These are phyloP conservation scores for Candida orba DNA, from an alignment of 805 yeast species.

Conservation along the genomic window DNA sequence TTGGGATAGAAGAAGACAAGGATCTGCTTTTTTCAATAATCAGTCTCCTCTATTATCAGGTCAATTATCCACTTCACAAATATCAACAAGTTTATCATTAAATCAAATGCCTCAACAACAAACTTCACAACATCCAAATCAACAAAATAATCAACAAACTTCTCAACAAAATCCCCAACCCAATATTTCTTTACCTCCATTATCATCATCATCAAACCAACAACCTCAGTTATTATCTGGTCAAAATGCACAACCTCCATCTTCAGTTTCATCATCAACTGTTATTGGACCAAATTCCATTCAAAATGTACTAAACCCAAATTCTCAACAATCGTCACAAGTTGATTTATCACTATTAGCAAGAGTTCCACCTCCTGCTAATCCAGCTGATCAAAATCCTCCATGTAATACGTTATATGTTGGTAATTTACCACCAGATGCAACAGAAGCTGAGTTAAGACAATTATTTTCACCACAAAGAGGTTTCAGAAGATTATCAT, in stretches of 20 bases:
- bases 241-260: slow-evolving; percentile 16
- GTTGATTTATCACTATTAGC: slow-evolving; percentile 68
- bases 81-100: slow-evolving; percentile 20
- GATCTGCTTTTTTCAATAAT: slow-evolving; percentile 43
- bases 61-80: slow-evolving; percentile 17
- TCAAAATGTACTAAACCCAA: slow-evolving; percentile 2
- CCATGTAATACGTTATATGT: slow-evolving; percentile 97
- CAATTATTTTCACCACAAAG: slow-evolving; percentile 80
- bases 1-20: slow-evolving; percentile 48
- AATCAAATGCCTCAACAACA: slow-evolving; percentile 2
- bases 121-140: slow-evolving; percentile 2
- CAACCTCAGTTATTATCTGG: slow-evolving; percentile 9
- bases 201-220: slow-evolving; percentile 6
- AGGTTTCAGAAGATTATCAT: slow-evolving; percentile 89
- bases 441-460: slow-evolving; percentile 87
- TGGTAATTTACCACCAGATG: slow-evolving; percentile 95
- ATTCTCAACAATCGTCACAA: slow-evolving; percentile 26
- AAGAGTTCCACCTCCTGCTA: slow-evolving; percentile 85
- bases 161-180: slow-evolving; percentile 1
- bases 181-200: slow-evolving; percentile 4
- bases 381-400: slow-evolving; percentile 98
- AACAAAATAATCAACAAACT: slow-evolving; percentile 1
- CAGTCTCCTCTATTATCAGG: slow-evolving; percentile 20
- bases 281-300: slow-evolving; percentile 1
- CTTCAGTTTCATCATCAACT: slow-evolving; percentile 11